Conservation (phyloP, 2,329 filamentous ascomycete species). For the Scedosporium boydii region DNA sequence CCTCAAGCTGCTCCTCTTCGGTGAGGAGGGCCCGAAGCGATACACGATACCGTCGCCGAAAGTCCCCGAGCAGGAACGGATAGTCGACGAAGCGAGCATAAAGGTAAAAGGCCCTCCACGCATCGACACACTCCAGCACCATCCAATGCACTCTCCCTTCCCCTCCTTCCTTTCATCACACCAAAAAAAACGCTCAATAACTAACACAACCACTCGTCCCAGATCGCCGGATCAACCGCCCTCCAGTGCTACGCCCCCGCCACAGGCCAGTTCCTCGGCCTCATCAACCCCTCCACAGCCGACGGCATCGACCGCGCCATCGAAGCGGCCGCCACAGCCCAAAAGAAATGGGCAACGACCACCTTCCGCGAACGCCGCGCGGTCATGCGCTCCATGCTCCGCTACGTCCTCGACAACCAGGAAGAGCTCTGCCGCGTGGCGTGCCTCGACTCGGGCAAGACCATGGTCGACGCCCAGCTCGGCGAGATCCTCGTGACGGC, state of each 20-base stretch:
- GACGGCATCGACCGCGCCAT: constrained; percentile 74
- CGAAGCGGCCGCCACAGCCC: constrained; percentile 62
- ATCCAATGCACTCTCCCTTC: background rate
- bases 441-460: constrained; percentile 91
- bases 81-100: constrained; percentile 50
- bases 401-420: constrained; percentile 80
- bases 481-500: constrained; percentile 90
- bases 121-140: background rate
- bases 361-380: constrained; percentile 67
- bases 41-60: constrained; percentile 57
- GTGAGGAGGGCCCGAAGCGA: constrained; percentile 33
- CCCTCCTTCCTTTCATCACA: background rate
- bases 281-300: constrained; percentile 65
- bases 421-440: constrained; percentile 77
- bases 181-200: constrained; percentile 8
- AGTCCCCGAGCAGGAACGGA: constrained; percentile 44
- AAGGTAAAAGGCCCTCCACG: constrained; percentile 31
- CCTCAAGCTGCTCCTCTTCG: constrained; percentile 12
- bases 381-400: constrained; percentile 73
- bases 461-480: constrained; percentile 84
- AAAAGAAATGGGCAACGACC: constrained; percentile 67
- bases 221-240: constrained; percentile 52
- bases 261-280: constrained; percentile 73
- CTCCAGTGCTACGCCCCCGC: constrained; percentile 86
- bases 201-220: background rate